Evolutionary conservation across 495 filamentous ascomycete species (phyloP).

Genomic region (Haplographium delicatum): DNA sequence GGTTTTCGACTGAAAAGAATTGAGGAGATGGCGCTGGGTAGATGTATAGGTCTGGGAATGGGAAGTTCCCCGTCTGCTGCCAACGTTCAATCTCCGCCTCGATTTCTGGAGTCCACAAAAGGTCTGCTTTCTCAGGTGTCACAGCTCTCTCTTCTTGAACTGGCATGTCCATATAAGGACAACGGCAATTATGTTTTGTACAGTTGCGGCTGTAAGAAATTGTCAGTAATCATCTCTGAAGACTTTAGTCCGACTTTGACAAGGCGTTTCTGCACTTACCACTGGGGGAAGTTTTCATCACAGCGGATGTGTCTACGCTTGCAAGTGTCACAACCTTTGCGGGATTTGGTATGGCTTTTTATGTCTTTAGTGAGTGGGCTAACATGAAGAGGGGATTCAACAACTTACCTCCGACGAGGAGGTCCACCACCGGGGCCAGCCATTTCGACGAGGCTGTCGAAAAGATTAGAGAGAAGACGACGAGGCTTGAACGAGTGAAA

Average conservation of each 20-base stretch:
- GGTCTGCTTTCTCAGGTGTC: conserved; percentile 66
- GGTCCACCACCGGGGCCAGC: conserved; percentile 70
- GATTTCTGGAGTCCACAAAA: conserved; percentile 35
- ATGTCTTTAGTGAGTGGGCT: no score
- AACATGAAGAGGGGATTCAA: conserved; percentile 18
- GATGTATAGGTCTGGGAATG: conserved; percentile 76
- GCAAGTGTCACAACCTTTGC: conserved; percentile 96
- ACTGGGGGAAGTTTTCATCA: conserved; percentile 97
- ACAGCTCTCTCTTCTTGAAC: conserved; percentile 58
- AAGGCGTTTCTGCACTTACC: no score
- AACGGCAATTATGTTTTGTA: conserved; percentile 96
- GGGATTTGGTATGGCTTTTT: conserved; percentile 89
- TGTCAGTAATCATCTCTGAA: no score
- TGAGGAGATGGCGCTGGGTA: conserved; percentile 60
- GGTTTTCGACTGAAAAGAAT: conserved; percentile 64
- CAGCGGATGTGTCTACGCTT: conserved; percentile 96
- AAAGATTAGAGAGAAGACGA: conserved; percentile 14
- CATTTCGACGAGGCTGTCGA: conserved; percentile 41
- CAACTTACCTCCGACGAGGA: conserved; percentile 54
- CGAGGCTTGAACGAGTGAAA: conserved; percentile 27
- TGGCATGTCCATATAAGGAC: conserved; percentile 87
- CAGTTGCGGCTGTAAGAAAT: conserved; percentile 94
- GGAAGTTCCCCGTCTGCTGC: conserved; percentile 78
- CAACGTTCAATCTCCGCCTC: conserved; percentile 59
- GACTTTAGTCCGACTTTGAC: no score